These are phyloP conservation scores for Angophora floribunda DNA, from an alignment of 345 rosid genomes.

Conservation along the genomic window DNA sequence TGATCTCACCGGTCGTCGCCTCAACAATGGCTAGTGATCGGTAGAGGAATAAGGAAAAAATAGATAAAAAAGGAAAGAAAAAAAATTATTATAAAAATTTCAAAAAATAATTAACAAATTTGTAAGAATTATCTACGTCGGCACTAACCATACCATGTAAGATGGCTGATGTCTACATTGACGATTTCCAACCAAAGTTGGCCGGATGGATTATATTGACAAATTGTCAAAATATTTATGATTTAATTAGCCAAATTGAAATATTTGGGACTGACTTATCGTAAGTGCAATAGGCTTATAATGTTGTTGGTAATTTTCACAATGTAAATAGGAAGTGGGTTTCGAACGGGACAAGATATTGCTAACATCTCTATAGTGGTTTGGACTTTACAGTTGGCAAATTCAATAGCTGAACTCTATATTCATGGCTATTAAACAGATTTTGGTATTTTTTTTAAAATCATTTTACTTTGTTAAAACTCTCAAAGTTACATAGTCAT, in stretches of 20 bases:
- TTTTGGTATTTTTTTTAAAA: not conserved
- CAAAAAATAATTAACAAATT: no score
- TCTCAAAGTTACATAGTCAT: not conserved
- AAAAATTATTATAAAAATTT: no score
- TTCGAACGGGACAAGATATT: not conserved
- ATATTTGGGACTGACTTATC: not conserved
- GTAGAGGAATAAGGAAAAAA: not conserved
- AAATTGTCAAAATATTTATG: not conserved
- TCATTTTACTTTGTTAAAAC: not conserved
- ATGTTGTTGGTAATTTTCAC: no score
- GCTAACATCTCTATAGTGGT: not conserved
- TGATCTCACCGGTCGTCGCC: fast-evolving
- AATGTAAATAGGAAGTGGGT: not conserved
- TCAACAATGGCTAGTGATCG: no score
- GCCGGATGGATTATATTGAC: fast-evolving
- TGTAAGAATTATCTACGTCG: fast-evolving
- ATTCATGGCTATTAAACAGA: not conserved
- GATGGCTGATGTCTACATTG: fast-evolving
- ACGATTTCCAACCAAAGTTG: not conserved
- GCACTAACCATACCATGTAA: not conserved
- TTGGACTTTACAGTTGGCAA: not conserved
- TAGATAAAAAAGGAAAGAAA: no score
- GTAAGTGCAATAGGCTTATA: no score
- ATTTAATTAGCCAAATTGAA: no score
- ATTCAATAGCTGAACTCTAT: not conserved